Evolutionary conservation across 2,329 filamentous ascomycete genomes (phyloP), one percentile per base, ranked within the genome.

Genomic region (Pseudogymnoascus sp.): DNA sequence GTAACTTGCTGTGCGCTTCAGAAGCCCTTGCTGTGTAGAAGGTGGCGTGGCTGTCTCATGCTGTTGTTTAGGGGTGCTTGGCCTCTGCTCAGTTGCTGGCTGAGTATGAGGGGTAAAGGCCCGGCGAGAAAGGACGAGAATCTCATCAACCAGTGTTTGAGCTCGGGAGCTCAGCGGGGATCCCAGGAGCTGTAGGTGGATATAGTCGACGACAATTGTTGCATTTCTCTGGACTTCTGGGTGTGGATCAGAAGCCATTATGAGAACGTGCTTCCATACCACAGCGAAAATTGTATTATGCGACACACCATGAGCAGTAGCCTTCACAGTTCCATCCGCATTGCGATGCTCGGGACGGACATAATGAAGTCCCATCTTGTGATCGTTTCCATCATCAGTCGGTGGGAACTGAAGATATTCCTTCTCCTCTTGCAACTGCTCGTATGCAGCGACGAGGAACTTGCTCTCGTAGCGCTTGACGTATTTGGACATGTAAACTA

Each of bases 401-500:
- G 82, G 82, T 14, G 84, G 81, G 68, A 79, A 81, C 24, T 81
- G 72, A 8, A 88, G 77, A 64, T 88, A 86, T 64, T 90, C 86
- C 71, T 86, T 87, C 73, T 97, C 93, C 71, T 96, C 91, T 24
- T 88, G 78, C 42, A 97, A 80, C 67, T 97, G 91, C 73, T 99
- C 95, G 74, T 89, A 97, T 4, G 93, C 93, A 1, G 90, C 88
- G 31, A 97, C 93, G 44, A 96, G 75, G 70, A 99, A 96, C 69
- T 96, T 96, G 73, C 86, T 91, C 76, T 96, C 89, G 73, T 97
- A 97, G 42, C 93, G 88, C 65, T 89, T 84, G 59, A 96, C 87
- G 72, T 97, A 97, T 29, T 90, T 88, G 0, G 95, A 97, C 68
- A 97, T 86, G 79, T 97, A 97, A 11, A 97, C 90, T 2, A 97